Base-by-base conservation (phyloP, 176 grass and related monocot species). In the Triticum monococcum region DNA sequence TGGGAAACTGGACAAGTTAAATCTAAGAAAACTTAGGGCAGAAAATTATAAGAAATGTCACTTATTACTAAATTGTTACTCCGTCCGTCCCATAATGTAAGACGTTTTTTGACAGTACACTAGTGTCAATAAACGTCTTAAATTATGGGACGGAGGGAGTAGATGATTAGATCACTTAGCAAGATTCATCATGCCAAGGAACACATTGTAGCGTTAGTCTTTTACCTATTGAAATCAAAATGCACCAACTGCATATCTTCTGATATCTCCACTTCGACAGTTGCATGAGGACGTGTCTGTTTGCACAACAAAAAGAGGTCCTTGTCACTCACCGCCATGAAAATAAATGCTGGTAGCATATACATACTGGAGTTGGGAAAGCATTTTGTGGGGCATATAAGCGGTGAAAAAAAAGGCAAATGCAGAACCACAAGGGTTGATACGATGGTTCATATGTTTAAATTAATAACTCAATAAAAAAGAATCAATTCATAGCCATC, bases 221-320 rank as follows among this genome's bases (percentile, higher is more conserved):
- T 68, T 70, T 96, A 98, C 97, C 97, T 98, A 88, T 98, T 98
- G 66, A 98, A 98, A 78, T 99, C 94, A 65, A 99, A 96, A 96
- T 99, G 97, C 40, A 99, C 97, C 69, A 94, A 78, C 40, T 99
- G 97, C 93, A 96, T 96, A 80, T 99, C 97, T 91, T 99, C 97
- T 69, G 97, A 99, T 88, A 99, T 96, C 83, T 99, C 97, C 72
- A 99, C 97, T 87, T 99, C 97, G n/a, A 99, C 97, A 77, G 94
- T 99, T 93, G 97, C 97, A 88, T 99, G 97, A 76, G 94, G 94
- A 68, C 90, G 97, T 40, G 97, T 99, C 97, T 99, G 91, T 32
- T 92, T 85, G 17, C 36, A 84, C 25, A 71, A 72, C 52, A 82
- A 92, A 73, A 78, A 28, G 11, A 38, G 26, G 41, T 78, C 20